Evolutionary conservation across 768 basidiomycete species (phyloP), one percentile per base, ranked within the genome.

Genomic region (Suillus brevipes): DNA sequence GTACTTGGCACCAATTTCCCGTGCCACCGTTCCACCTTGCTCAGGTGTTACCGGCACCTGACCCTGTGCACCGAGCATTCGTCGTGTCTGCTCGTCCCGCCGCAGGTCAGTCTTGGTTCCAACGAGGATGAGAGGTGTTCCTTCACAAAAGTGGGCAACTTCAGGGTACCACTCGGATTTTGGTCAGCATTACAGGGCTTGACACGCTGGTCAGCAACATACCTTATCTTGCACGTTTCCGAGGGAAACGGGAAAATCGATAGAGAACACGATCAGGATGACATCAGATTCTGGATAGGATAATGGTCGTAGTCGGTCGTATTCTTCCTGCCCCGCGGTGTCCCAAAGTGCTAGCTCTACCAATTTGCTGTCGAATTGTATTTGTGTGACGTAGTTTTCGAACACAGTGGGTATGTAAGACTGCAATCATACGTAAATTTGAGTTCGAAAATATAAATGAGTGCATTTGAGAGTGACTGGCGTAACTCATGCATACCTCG

Each of bases 281-380:
- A 94, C 92, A 73, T 94, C 86, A 82, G 89, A 91, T 77, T 95
- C 92, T 23, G 93, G 92, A 70, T 95, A 94, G 75, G 89, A 91
- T 67, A 95, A 82, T 23, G 92, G 92, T 69, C 92, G 84, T 63
- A 95, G 84, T 67, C 92, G 85, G 76, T 96, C 94, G 78, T 97
- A 98, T 80, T 98, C 95, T 78, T 98, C 95, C 76, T 97, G 95
- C 34, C 95, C 95, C 1, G 95, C 95, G 1, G 95, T 98, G 78
- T 98, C 95, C 95, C 97, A 99, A 20, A 99, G 83, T n/a, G 97
- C 97, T 50, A 99, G 85, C 73, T 97, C 94, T 66, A 99, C 88
- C 23, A 92, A 81, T 78, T 95, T 95, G 63, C 90, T 89, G 31
- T 96, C 94, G 71, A 90, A 94, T 58, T 87, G 82, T 43, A 95